Evolutionary conservation across 108 stramenopile species (phyloP).

Genomic region (Pseudonitzschia delicatissima): DNA sequence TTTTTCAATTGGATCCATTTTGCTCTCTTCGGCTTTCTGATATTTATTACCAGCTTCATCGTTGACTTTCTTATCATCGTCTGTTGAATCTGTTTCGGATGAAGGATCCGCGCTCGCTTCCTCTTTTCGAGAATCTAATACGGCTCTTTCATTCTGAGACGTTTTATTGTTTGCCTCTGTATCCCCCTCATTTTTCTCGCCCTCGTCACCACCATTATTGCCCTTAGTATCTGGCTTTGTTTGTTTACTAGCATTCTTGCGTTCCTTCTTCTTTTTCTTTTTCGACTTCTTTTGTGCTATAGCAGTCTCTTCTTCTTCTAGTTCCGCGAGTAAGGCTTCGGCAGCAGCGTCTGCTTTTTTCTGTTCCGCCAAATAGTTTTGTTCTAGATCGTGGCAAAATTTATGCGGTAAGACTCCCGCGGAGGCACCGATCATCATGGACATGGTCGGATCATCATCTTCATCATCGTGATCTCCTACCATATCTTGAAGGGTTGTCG

Average conservation of each 20-base stretch:
- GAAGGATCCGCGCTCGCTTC: neutral
- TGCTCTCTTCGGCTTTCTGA: slow-evolving; percentile 16
- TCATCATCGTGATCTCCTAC: slow-evolving; percentile 17
- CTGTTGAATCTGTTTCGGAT: neutral
- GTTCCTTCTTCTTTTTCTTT: slow-evolving; percentile 84
- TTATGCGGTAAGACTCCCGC: slow-evolving; percentile 15
- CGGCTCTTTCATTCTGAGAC: neutral
- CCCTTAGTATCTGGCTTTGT: slow-evolving; percentile 23
- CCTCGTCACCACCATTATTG: slow-evolving; percentile 46
- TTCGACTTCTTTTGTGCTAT: slow-evolving; percentile 46
- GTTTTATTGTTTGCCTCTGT: neutral
- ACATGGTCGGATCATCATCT: neutral
- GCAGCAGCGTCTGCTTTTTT: slow-evolving; percentile 89
- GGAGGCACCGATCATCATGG: slow-evolving; percentile 14
- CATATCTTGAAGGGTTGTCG: slow-evolving; percentile 17
- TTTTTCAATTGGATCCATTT: slow-evolving; percentile 41
- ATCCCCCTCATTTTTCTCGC: slow-evolving; percentile 36
- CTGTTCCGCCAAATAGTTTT: slow-evolving; percentile 40
- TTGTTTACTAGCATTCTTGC: slow-evolving; percentile 37
- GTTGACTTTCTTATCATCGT: neutral
- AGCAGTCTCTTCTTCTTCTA: slow-evolving; percentile 80
- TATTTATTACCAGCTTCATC: neutral
- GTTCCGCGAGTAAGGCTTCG: slow-evolving; percentile 79
- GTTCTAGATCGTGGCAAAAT: slow-evolving; percentile 15
- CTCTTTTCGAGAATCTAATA: neutral